Conservation (phyloP, 106 monocot species). For the Dactylorhiza incarnata region DNA sequence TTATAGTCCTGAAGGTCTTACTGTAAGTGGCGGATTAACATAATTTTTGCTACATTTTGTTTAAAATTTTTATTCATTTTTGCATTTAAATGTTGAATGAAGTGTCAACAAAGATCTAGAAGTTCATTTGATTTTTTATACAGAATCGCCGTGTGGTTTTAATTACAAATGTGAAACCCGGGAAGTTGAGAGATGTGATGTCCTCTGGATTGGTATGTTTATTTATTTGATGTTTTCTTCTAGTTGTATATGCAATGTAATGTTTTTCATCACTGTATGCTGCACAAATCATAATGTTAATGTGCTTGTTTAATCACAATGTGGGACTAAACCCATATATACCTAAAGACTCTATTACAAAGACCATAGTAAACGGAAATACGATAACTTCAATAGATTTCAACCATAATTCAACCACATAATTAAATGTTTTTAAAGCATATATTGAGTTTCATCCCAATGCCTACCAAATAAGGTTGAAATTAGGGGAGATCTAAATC, state of each 20-base stretch:
- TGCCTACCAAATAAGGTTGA: no score
- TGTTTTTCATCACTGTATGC: neutral
- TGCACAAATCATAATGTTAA: neutral
- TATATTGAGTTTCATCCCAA: no score
- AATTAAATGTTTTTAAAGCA: no score
- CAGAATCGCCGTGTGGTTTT: constrained; percentile 83
- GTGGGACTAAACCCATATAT: no score
- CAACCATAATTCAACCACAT: no score
- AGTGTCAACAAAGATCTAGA: neutral
- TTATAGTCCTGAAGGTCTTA: constrained; percentile 67
- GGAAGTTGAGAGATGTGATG: constrained; percentile 86
- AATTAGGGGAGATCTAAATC: no score
- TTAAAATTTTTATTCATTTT: neutral
- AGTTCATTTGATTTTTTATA: constrained; percentile 7
- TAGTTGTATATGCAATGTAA: neutral
- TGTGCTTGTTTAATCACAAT: neutral
- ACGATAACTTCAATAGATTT: no score
- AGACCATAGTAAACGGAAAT: no score
- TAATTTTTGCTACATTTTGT: neutral
- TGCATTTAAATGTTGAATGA: neutral
- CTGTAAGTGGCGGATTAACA: constrained; percentile 34
- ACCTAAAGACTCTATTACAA: no score
- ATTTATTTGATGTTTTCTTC: neutral
- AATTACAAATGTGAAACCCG: constrained; percentile 97
- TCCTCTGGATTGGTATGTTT: constrained; percentile 85